These are phyloP conservation scores for Themeda triandra DNA, from an alignment of 176 grass and related monocot genomes.

Conservation along the genomic window DNA sequence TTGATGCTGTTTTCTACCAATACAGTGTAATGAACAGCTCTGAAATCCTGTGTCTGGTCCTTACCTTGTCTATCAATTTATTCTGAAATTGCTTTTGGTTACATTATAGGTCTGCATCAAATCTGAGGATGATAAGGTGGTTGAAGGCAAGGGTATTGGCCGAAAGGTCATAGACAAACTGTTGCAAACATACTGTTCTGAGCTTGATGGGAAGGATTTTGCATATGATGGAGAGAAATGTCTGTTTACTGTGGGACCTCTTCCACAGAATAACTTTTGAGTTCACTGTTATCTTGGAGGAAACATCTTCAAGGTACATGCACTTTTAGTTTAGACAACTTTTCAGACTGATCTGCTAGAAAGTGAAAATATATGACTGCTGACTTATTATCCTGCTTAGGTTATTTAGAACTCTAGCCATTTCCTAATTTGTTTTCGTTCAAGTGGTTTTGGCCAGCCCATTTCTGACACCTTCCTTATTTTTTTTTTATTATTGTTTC, in stretches of 20 bases:
- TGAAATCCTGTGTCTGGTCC: conserved; percentile 14
- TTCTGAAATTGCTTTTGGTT: conserved; percentile 24
- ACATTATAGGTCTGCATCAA: conserved; percentile 61
- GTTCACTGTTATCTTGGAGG: conserved; percentile 77
- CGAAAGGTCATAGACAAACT: conserved; percentile 75
- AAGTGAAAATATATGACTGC: background rate
- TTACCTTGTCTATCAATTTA: background rate
- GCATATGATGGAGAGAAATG: conserved; percentile 91
- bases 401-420: conserved; percentile 1
- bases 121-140: conserved; percentile 62
- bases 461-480: background rate
- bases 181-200: conserved; percentile 71
- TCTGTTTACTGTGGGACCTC: conserved; percentile 77
- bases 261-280: conserved; percentile 85
- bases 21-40: conserved; percentile 52
- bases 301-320: conserved; percentile 61
- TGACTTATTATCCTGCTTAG: background rate
- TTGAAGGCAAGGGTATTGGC: conserved; percentile 63
- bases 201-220: conserved; percentile 80
- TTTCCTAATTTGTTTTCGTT: background rate
- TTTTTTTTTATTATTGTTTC: background rate
- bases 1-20: conserved; percentile 66
- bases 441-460: background rate
- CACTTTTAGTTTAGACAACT: background rate
- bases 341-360: background rate